Percentiles rank a stretch among this genome's conserved stretches.
phyloP scores from a whole-genome alignment of 495 filamentous ascomycete genomes.

The Gamarada debralockiae region DNA sequence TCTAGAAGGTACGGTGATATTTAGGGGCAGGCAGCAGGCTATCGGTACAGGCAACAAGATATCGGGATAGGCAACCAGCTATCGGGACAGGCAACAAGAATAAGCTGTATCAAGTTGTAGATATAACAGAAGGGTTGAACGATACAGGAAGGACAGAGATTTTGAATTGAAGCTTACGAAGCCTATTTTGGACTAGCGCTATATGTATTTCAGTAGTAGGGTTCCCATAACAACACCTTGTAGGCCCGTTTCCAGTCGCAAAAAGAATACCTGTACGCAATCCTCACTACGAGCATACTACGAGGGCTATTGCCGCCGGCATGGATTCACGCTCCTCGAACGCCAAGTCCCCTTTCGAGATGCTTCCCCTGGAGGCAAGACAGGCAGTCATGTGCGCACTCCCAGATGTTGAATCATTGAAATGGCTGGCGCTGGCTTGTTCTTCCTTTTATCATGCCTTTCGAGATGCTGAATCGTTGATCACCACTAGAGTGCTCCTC shows the following conservation, averaged over 20 bases:
- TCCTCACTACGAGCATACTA: not conserved
- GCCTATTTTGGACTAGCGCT: no score
- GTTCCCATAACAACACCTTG: no score
- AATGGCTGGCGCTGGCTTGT: not conserved
- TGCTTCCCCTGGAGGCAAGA: conserved; percentile 1
- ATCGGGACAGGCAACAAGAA: no score
- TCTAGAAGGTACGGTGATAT: no score
- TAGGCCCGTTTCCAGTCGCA: not conserved
- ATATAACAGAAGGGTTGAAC: no score
- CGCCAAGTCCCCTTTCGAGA: conserved; percentile 4
- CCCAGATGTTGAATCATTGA: not conserved
- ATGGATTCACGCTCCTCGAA: conserved; percentile 4
- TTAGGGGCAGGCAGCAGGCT: no score
- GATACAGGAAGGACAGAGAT: no score
- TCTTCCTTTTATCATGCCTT: conserved; percentile 7
- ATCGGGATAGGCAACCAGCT: no score
- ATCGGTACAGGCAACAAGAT: no score
- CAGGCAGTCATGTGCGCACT: conserved; percentile 8
- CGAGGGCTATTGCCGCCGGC: not conserved
- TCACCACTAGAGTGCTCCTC: not conserved
- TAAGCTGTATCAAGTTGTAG: no score
- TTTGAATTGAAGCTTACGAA: no score
- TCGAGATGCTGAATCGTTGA: not conserved
- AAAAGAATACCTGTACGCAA: not conserved
- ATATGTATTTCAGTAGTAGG: no score